Evolutionary conservation across 441 rosid species (phyloP), one percentile per base, ranked within the genome.

Genomic region (Euphorbia schlechtendalii): DNA sequence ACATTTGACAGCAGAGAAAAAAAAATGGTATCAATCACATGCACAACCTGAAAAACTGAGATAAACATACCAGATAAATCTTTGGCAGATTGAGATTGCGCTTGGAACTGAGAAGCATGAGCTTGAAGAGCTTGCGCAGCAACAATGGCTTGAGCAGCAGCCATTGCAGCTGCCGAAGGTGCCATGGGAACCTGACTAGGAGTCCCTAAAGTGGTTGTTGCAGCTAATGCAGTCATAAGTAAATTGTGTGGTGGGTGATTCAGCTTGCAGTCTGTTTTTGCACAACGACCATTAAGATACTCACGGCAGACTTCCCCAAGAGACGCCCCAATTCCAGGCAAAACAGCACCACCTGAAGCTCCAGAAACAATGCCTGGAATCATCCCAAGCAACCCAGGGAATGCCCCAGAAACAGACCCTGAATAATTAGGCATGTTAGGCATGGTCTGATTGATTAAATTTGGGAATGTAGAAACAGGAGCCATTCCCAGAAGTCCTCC

Each of bases 81-180:
- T 76, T 88, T 89, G 78, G 80, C 72, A 46, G 89, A 84, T 68
- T 85, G 89, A 61, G 85, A 71, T 48, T 90, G 95, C 8, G 97
- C 98, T 82, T 91, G 97, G 78, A 88, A 76, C 82, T 95, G 98
- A 56, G 95, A 84, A 76, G 99, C 98, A 86, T 95, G 98, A 28
- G 99, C 98, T 77, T 95, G 98, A 80, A 95, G 96, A 15, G 98
- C 97, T 77, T 95, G 95, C 11, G 97, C 99, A 15, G 99, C 98
- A 76, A 95, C 95, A 74, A 95, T 95, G 52, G 96, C 98, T 76
- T 92, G 99, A 65, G 99, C 99, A 77, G 98, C 98, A 83, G 97
- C 98, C 99, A 92, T 95, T 60, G 99, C 99, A 64, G 98, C 99
- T 40, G 98, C 97, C 32, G 99, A 95, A 80, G 98, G 98, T 14